phyloP scores from a whole-genome alignment of 208 protist species.

The Phytomonas serpens region DNA sequence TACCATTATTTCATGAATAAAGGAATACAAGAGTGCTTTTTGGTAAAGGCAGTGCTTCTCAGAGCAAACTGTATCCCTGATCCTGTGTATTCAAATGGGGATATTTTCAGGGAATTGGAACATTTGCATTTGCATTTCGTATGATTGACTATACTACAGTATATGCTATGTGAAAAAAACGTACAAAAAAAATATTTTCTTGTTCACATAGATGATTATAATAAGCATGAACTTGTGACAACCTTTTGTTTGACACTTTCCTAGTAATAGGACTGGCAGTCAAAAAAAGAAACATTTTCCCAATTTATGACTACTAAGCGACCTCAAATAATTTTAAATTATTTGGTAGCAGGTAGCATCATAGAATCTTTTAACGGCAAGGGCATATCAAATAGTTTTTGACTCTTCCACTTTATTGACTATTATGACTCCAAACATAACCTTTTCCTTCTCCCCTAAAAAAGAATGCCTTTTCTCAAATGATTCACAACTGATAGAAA shows the following conservation, averaged over 20 bases:
- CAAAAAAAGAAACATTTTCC: not conserved
- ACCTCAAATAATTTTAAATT: not conserved
- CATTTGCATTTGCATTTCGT: not conserved
- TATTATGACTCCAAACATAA: not conserved
- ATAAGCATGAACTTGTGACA: not conserved
- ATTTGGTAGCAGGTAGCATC: no score
- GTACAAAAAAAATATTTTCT: not conserved
- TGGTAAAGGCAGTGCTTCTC: not conserved
- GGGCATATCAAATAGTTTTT: no score
- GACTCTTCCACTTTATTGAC: not conserved
- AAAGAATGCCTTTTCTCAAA: slow-evolving; percentile 2
- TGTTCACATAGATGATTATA: not conserved
- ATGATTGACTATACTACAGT: not conserved
- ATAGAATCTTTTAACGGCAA: no score
- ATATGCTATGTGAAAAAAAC: not conserved
- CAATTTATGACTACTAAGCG: not conserved
- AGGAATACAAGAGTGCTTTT: not conserved
- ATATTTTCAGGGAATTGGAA: not conserved
- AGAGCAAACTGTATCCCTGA: not conserved
- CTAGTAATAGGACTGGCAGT: not conserved
- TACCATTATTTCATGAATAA: not conserved
- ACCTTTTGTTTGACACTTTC: not conserved
- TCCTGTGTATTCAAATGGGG: not conserved
- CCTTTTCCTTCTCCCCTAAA: not conserved
- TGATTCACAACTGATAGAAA: not conserved